These are phyloP conservation scores for Yamadazyma endophytica DNA, from an alignment of 805 yeast genomes.

Conservation along the genomic window DNA sequence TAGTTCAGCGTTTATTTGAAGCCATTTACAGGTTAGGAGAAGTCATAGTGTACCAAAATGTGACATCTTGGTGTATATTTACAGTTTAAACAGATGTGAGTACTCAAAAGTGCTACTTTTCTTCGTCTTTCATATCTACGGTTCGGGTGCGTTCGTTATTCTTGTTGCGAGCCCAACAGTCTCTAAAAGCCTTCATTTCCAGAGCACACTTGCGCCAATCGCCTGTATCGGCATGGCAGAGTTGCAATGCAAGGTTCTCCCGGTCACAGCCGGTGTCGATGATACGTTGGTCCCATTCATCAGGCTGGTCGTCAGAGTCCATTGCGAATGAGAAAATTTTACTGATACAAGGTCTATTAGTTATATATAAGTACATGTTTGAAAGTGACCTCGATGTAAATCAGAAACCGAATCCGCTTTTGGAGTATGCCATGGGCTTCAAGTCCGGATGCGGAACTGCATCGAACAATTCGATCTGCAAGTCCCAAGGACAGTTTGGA, in stretches of 20 bases:
- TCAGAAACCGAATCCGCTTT: slow-evolving; percentile 40
- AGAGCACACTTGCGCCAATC: slow-evolving; percentile 39
- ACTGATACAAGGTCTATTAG: slow-evolving; percentile 1
- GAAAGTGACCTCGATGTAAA: no score
- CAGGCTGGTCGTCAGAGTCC: slow-evolving; percentile 37
- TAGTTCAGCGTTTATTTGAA: no score
- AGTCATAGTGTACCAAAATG: no score
- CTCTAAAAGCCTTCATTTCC: slow-evolving; percentile 53
- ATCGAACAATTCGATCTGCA: slow-evolving; percentile 58
- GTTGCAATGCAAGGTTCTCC: slow-evolving; percentile 35
- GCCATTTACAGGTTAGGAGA: no score
- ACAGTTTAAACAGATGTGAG: no score
- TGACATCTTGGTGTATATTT: no score
- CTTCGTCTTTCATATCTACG: no score
- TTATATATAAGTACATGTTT: no score
- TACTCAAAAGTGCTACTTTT: no score
- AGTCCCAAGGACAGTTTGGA: slow-evolving; percentile 38
- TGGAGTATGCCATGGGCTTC: slow-evolving; percentile 88
- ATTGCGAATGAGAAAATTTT: slow-evolving; percentile 1
- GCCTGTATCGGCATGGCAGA: slow-evolving; percentile 44
- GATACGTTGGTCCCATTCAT: slow-evolving; percentile 46
- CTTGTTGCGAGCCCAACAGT: slow-evolving; percentile 59
- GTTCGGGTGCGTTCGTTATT: slow-evolving; percentile 49
- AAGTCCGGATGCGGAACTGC: slow-evolving; percentile 90
- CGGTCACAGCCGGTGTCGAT: slow-evolving; percentile 40